Conservation (phyloP, 176 grass and related monocot genomes). For the Puya raimondii region DNA sequence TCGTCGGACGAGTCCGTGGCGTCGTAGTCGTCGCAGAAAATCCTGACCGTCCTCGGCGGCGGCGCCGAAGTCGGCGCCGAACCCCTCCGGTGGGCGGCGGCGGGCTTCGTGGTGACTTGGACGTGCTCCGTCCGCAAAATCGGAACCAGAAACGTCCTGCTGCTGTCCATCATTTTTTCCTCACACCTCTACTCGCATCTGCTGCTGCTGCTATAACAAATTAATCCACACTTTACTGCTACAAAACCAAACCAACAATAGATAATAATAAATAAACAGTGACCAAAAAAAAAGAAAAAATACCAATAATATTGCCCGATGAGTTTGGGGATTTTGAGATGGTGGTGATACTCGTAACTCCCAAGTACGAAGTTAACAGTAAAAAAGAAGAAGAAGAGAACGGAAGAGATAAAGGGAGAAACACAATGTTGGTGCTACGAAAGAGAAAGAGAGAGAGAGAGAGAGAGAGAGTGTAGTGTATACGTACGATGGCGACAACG, state of each 20-base stretch:
- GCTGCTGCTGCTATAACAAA: not conserved
- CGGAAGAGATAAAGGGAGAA: not conserved
- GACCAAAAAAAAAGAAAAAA: no score
- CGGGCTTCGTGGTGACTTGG: not conserved
- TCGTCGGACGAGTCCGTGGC: conserved; percentile 43
- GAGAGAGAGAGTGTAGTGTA: not conserved
- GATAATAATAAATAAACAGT: no score
- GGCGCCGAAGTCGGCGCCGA: not conserved
- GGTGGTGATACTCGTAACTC: no score
- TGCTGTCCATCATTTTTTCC: not conserved
- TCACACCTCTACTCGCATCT: not conserved
- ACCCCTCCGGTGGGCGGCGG: not conserved
- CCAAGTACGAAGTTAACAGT: not conserved
- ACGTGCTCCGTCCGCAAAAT: not conserved
- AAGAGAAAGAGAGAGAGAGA: not conserved
- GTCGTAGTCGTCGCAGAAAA: conserved; percentile 27
- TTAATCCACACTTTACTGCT: not conserved
- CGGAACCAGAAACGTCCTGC: not conserved
- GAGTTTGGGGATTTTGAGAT: no score
- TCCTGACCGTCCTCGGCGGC: not conserved
- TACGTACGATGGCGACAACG: no score
- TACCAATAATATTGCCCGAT: no score
- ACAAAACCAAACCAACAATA: no score
- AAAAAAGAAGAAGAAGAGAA: not conserved
- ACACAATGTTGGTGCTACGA: not conserved